Base-by-base conservation (phyloP, 2,329 filamentous ascomycete genomes). In the Sporothrix globosa region DNA sequence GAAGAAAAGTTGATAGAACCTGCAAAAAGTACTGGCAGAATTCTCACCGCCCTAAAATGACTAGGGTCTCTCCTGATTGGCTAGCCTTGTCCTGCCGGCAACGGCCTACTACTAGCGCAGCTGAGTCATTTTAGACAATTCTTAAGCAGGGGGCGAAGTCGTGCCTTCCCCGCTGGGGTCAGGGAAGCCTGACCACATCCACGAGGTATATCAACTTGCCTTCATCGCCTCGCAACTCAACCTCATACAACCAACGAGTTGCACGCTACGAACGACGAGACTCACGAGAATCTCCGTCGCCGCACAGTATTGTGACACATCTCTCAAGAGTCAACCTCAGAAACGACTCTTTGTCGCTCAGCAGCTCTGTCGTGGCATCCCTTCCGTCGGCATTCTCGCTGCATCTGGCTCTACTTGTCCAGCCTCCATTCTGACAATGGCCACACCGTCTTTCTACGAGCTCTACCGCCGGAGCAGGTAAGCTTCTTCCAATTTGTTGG, bases 381-480 rank as follows among this genome's bases (percentile, higher is more conserved):
- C 39, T 63, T 21, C 21, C n/a, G 6, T 63, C 30, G n/a, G 39
- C 39, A 19, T 46, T 44, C 19, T 63, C 52, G 27, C 30, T 14
- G 27, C 24, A 44, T 24, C 24, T 3, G 24, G 24, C 48, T 39
- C 3, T 19, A 27, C 11, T 27, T 21, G 14, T 5, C 24, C n/a
- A 13, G 46, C 9, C 58, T 19, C 30, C 30, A 17, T n/a, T 10
- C 48, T 54, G 75, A 72, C 72, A 48, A 77, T 78, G 76, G 75
- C 75, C 58, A 74, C 73, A 50, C 85, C 88, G 79, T 86, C 86
- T 46, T 90, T 87, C 84, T 99, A 98, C 82, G 96, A 99, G 88
- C 90, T 99, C 78, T 99, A 99, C 82, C 92, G 96, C 77, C 91
- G 94, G 84, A 97, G 93, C 89, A 98, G 95, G 96, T 98, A 92